Evolutionary conservation across 371 early-diverging fungal species (phyloP).

Genomic region (Lichtheimia corymbifera): DNA sequence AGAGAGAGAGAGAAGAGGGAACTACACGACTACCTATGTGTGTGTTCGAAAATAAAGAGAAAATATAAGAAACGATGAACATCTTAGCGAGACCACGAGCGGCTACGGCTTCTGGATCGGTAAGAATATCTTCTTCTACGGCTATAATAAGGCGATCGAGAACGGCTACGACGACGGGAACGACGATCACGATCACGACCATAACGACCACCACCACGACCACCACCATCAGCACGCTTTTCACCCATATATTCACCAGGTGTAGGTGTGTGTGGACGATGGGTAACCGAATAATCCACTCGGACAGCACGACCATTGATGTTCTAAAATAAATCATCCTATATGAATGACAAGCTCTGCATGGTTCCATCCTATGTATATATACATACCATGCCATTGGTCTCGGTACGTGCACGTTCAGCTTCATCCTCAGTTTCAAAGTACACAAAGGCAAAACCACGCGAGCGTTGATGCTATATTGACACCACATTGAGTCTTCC

Average conservation of each 20-base stretch:
- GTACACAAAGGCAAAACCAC: conserved; percentile 87
- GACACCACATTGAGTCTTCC: neutral
- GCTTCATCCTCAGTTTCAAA: conserved; percentile 79
- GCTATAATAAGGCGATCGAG: conserved; percentile 16
- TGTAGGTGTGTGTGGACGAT: conserved; percentile 62
- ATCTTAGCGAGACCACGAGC: conserved; percentile 42
- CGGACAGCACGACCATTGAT: conserved; percentile 73
- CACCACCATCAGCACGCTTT: conserved; percentile 20
- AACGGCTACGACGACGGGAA: conserved; percentile 6
- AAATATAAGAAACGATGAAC: conserved; percentile 12
- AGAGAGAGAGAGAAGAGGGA: too few relatives aligned
- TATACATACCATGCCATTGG: conserved; percentile 27
- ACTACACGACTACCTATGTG: conserved; percentile 3
- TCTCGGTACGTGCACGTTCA: conserved; percentile 69
- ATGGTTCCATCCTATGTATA: neutral
- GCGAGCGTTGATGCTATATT: conserved; percentile 41
- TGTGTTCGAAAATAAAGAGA: conserved; percentile 16
- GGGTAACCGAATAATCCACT: conserved; percentile 74
- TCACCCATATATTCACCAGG: conserved; percentile 73
- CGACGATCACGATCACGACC: conserved; percentile 9
- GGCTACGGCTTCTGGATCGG: conserved; percentile 34
- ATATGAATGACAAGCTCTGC: neutral
- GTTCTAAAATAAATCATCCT: conserved; percentile 27
- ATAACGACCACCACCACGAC: conserved; percentile 4
- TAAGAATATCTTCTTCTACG: conserved; percentile 30